Evolutionary conservation across 441 rosid species (phyloP).

Genomic region (Erodium trifolium): DNA sequence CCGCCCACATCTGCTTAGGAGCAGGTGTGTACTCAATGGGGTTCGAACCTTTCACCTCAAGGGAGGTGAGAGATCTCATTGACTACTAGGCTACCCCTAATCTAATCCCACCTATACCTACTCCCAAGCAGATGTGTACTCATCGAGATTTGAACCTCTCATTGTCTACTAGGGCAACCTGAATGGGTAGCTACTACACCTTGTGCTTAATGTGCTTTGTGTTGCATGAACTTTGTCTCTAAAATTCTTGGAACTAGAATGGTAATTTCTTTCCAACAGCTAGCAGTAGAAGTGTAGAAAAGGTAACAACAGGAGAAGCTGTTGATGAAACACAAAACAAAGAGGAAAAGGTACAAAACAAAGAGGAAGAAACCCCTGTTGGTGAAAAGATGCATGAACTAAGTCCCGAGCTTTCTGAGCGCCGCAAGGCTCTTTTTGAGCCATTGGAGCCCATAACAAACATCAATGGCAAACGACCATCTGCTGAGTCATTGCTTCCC

Average conservation of each 20-base stretch:
- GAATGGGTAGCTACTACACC: neutral
- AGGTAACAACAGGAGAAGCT: constrained; percentile 24
- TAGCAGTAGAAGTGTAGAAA: constrained; percentile 37
- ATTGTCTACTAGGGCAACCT: neutral
- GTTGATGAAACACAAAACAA: constrained; percentile 33
- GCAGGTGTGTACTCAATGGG: neutral
- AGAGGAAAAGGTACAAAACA: constrained; percentile 26
- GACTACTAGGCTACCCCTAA: too few species aligned
- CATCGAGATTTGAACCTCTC: neutral
- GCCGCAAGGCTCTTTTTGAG: constrained; percentile 79
- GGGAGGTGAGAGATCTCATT: too few species aligned
- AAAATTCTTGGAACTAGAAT: constrained; percentile 27
- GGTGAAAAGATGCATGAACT: constrained; percentile 35
- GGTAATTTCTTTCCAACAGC: constrained; percentile 48
- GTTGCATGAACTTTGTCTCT: constrained; percentile 9
- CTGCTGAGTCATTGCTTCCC: constrained; percentile 70
- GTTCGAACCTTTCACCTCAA: too few species aligned
- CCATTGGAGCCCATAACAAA: constrained; percentile 60
- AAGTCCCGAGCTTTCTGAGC: constrained; percentile 46
- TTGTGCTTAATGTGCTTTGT: neutral
- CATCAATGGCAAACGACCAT: constrained; percentile 38
- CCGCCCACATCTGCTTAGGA: neutral
- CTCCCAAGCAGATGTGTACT: neutral
- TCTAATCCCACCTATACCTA: too few species aligned
- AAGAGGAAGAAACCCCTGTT: constrained; percentile 19